Evolutionary conservation across 116 monocot species (phyloP).

Genomic region (Zostera marina): DNA sequence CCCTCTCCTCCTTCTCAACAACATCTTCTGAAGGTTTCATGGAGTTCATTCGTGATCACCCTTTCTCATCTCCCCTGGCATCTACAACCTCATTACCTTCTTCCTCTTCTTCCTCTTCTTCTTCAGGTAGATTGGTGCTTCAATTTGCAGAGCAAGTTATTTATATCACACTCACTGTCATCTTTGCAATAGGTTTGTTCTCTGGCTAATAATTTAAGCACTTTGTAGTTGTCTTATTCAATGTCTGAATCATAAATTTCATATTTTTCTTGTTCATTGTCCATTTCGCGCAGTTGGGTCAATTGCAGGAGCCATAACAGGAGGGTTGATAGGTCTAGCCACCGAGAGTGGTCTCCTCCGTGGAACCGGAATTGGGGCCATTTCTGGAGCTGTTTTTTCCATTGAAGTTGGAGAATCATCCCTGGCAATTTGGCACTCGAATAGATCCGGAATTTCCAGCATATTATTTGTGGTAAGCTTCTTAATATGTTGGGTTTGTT

Average conservation of each 20-base stretch:
- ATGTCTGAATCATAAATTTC: background rate
- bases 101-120: background rate
- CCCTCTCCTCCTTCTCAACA: background rate
- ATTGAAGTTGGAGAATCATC: constrained; percentile 62
- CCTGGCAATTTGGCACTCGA: constrained; percentile 32
- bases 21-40: background rate
- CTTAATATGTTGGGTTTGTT: background rate
- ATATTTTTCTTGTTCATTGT: background rate
- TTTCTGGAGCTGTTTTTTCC: constrained; percentile 72
- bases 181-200: constrained; percentile 21
- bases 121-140: background rate
- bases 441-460: constrained; percentile 36
- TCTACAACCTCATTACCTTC: background rate
- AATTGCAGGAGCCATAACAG: constrained; percentile 46
- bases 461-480: constrained; percentile 13
- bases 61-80: constrained; percentile 4
- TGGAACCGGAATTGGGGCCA: constrained; percentile 64
- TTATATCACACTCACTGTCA: constrained; percentile 11
- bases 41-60: background rate
- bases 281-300: constrained; percentile 36
- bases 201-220: background rate
- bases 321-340: constrained; percentile 51
- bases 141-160: constrained; percentile 4
- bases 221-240: too few relatives aligned
- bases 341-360: constrained; percentile 52